phyloP scores from a whole-genome alignment of 2,329 filamentous ascomycete genomes.

The Sclerotinia minor region DNA sequence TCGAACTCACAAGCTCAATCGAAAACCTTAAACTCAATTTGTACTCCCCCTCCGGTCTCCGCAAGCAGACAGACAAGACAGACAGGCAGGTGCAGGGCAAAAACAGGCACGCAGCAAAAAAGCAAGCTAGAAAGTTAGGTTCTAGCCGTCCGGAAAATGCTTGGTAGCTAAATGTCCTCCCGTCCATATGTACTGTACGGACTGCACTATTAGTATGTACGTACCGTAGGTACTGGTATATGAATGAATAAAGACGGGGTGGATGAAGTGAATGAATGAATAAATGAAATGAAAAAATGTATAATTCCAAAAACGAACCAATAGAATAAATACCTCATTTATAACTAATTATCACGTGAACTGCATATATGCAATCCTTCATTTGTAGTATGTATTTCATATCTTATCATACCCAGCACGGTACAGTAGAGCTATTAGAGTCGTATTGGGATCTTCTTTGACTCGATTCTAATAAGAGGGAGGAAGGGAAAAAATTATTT shows the following conservation, averaged over 20 bases:
- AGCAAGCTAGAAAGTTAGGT: background rate
- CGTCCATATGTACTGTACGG: too few relatives aligned
- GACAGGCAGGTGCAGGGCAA: too few relatives aligned
- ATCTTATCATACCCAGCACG: too few relatives aligned
- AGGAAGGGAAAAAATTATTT: too few relatives aligned
- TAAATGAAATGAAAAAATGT: background rate
- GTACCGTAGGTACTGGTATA: too few relatives aligned
- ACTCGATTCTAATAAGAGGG: too few relatives aligned
- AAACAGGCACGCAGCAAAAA: background rate
- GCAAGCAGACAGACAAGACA: too few relatives aligned
- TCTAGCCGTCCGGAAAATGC: slow-evolving; percentile 15
- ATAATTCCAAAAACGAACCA: background rate
- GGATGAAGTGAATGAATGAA: too few relatives aligned
- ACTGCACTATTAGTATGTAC: too few relatives aligned
- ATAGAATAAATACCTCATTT: slow-evolving; percentile 26
- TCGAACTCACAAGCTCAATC: slow-evolving; percentile 2
- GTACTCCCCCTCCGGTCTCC: background rate
- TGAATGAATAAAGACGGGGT: background rate
- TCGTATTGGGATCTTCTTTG: too few relatives aligned
- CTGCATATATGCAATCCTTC: slow-evolving; percentile 3
- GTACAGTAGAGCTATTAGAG: too few relatives aligned
- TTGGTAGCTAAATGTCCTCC: background rate
- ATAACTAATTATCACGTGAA: slow-evolving; percentile 15
- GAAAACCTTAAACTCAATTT: background rate
- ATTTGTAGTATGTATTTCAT: too few relatives aligned